Evolutionary conservation across 2,329 filamentous ascomycete genomes (phyloP).

Genomic region (Pseudogymnoascus sp.): DNA sequence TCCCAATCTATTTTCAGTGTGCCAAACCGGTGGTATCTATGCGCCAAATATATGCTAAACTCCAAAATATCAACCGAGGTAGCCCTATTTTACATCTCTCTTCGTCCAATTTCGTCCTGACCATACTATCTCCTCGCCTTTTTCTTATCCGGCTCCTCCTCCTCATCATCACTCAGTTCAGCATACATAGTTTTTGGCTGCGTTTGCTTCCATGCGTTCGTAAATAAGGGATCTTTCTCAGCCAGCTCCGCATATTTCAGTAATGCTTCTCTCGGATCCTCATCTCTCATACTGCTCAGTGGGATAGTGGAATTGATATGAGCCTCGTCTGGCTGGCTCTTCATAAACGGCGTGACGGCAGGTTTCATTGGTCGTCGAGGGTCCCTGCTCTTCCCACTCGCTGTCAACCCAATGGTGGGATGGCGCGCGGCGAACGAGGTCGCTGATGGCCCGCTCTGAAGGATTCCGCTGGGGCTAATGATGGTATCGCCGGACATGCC

Average conservation of each 20-base stretch:
- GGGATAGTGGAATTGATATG: slow-evolving; percentile 85
- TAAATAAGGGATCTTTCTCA: slow-evolving; percentile 89
- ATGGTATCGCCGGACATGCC: slow-evolving; percentile 81
- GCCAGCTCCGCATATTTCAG: slow-evolving; percentile 92
- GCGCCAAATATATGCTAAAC: slow-evolving; percentile 3
- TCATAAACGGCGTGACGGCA: slow-evolving; percentile 79
- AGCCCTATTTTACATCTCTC: not conserved
- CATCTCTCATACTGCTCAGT: slow-evolving; percentile 85
- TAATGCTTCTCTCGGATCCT: slow-evolving; percentile 88
- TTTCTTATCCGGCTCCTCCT: slow-evolving; percentile 35
- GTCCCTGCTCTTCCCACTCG: slow-evolving; percentile 69
- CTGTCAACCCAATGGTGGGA: slow-evolving; percentile 67
- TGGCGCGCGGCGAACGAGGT: slow-evolving; percentile 50
- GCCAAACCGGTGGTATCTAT: slow-evolving; percentile 2
- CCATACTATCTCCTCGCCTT: not conserved
- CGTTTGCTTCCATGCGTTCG: slow-evolving; percentile 83
- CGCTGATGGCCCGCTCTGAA: slow-evolving; percentile 39
- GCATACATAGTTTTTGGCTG: slow-evolving; percentile 90
- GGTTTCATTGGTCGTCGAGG: slow-evolving; percentile 81
- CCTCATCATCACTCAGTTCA: slow-evolving; percentile 79
- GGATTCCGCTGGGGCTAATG: slow-evolving; percentile 58
- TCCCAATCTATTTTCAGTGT: not conserved
- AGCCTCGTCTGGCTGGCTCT: slow-evolving; percentile 80
- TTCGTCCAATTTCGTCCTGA: not conserved
- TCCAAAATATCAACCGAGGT: not conserved